phyloP scores from a whole-genome alignment of 2,329 filamentous ascomycete genomes.

The Corynespora cassiicola region DNA sequence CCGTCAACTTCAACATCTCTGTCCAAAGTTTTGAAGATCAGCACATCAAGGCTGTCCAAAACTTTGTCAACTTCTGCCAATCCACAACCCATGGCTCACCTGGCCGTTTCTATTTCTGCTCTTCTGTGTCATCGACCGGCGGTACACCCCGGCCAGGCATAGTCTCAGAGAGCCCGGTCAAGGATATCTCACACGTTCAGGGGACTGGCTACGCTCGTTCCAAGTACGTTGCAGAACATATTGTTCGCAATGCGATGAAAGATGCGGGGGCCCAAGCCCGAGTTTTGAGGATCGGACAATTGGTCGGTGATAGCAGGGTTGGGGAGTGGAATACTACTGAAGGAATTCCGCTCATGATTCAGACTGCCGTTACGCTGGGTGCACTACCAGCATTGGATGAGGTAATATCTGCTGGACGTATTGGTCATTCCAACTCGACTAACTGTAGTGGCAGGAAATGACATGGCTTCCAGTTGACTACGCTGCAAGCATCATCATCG shows the following conservation, averaged over 20 bases:
- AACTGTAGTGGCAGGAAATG: constrained; percentile 11
- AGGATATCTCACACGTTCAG: constrained; percentile 49
- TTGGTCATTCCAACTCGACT: not conserved
- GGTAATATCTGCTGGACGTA: not conserved
- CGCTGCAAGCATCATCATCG: constrained; percentile 46
- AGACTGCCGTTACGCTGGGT: constrained; percentile 53
- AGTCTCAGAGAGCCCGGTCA: constrained; percentile 45
- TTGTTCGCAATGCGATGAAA: constrained; percentile 37
- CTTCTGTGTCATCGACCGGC: constrained; percentile 52
- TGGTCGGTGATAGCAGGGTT: constrained; percentile 54
- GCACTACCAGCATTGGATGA: constrained; percentile 56
- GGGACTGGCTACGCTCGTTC: constrained; percentile 60
- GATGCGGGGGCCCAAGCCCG: constrained; percentile 26
- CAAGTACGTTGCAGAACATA: constrained; percentile 58
- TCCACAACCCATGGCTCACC: constrained; percentile 38
- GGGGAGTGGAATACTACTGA: constrained; percentile 60
- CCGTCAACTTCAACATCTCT: constrained; percentile 64
- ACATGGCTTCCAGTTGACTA: constrained; percentile 54
- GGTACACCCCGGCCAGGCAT: constrained; percentile 45
- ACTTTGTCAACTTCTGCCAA: constrained; percentile 52
- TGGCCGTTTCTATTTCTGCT: constrained; percentile 54
- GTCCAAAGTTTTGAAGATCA: constrained; percentile 58
- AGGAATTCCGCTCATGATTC: constrained; percentile 59
- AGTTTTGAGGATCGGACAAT: constrained; percentile 53
- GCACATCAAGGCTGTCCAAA: constrained; percentile 52